Evolutionary conservation across 805 yeast species (phyloP), one percentile per base, ranked within the genome.

Genomic region (Hanseniaspora singularis): DNA sequence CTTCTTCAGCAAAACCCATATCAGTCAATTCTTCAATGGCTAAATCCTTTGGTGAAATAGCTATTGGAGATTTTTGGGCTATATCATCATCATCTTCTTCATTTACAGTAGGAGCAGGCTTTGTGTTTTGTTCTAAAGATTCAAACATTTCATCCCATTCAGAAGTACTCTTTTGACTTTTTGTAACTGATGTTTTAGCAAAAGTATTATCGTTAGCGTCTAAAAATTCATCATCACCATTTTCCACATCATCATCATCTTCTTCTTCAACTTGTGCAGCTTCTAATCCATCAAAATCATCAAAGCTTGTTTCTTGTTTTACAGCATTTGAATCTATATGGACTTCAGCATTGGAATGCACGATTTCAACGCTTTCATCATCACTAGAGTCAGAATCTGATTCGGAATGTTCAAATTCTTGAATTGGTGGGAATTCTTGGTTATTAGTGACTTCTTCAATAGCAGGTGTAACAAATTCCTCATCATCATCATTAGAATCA

Each of bases 131-230:
- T 15, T 89, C 88, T 59, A 84, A 82, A 0, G 94, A 95, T 3
- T 94, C 89, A 66, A 87, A 87, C 22, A 87, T 72, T 64, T 85
- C 88, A 57, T 87, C 95, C 96, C 96, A 87, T 61, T 87, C 96
- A 45, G 69, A 72, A 26, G 62, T 65, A 50, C 57, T 63, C 51
- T 56, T n/a, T n/a, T n/a, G n/a, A n/a, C n/a, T 56, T 9, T 46
- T 45, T 14, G 40, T 20, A 4, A 23, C 43, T 16, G 39, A 30
- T 11, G 23, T 24, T 20, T 24, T 18, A 20, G 36, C 39, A 24
- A 46, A 12, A 31, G 27, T 27, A 8, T 15, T 9, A 15, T 18
- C 40, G 22, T 28, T 26, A n/a, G 39, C 23, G 18, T 36, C 30
- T 6, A 39, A 51, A 52, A 53, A 54, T 36, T 67, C 72, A 51